Evolutionary conservation across 179 eudicot genomes (phyloP), one percentile per base, ranked within the genome.

Genomic region (Nepenthes alata): DNA sequence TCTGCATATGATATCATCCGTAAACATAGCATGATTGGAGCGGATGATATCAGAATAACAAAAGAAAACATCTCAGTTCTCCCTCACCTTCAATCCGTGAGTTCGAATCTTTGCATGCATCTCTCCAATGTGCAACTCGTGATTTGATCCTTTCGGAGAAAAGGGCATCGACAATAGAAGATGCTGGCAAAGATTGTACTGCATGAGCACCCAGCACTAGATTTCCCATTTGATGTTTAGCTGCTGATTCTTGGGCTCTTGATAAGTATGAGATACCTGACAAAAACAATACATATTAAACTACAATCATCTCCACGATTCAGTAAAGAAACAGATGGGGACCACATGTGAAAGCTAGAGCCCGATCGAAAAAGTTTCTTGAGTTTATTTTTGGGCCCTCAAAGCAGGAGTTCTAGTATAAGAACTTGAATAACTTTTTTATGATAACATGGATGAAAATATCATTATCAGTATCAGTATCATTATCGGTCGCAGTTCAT

Each of bases 261-360:
- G 99, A 94, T 70, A 94, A 60, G 78, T 90, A 94, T 60, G 99
- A 89, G 63, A 94, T 87, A 51, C 98, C 98, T 93, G 81, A 44
- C 44, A 53, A 61, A 61, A 37, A 50, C 54, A 63, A 53, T 49
- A 49, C 13, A 10, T n/a, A 45, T 5, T 11, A 5, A 45, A 45
- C 11, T 45, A 45, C 6, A 6, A 45, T 5, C 49, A 1, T 45
- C 11, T 1, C 49, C 49, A 45, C 6, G 11, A 45, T 45, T 11
- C 11, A 45, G 49, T 6, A 6, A 5, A 45, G 48, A 16, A 25
- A 25, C 25, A 25, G 25, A 25, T 25, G 25, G 25, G 25, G 25
- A 25, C 25, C 25, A 25, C 25, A 25, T 25, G 25, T 25, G 25
- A 25, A 25, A 25, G 25, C 25, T 25, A 25, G 1, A 25, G 25